Base-by-base conservation (phyloP, 495 filamentous ascomycete genomes). In the Neurospora sp. region DNA sequence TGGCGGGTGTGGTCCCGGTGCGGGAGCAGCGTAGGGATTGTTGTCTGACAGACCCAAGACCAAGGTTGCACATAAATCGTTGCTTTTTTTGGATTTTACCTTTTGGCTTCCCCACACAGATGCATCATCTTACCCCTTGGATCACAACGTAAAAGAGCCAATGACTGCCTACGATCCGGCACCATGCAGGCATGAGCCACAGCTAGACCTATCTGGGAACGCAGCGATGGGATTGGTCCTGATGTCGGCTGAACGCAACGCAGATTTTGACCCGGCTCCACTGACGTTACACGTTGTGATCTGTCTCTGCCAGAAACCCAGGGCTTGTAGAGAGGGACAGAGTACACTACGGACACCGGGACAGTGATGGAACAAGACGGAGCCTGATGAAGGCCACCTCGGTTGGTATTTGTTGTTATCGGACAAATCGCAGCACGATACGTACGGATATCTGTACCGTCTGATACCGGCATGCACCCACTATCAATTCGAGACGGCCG, bases 81-180 rank as follows among this genome's bases (percentile, higher is more conserved):
- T 75, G 77, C 76, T 79, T 78, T 80, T 80, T 80, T 80, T 80
- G 78, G 78, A 80, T 77, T 77, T 78, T 79, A 74, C 68, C 74
- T 78, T 78, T 79, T 74, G 27, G 14, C 7, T 69, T 69, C 75
- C 76, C 76, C 78, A 76, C 77, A 79, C 27, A 61, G 27, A 61
- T 18, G 27, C 53, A 65, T 65, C 53, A 65, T 65, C 27, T 65
- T 35, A 27, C 48, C 48, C 48, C 48, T 59, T 14, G 53, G 53
- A 65, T 65, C 73, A 40, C 18, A 37, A 27, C 77, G 79, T 77
- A 78, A 76, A 75, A 48, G 27, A 38, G 69, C 79, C 79, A 80
- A 74, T 79, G 46, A 77, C 48, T 41, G 39, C 41, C 20, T 20
- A 4, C 40, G 31, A 44, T 41, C 39, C 48, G 38, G 42, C 35